Evolutionary conservation across 805 yeast species (phyloP), one percentile per base, ranked within the genome.

Genomic region (Metschnikowia bowlesiae): DNA sequence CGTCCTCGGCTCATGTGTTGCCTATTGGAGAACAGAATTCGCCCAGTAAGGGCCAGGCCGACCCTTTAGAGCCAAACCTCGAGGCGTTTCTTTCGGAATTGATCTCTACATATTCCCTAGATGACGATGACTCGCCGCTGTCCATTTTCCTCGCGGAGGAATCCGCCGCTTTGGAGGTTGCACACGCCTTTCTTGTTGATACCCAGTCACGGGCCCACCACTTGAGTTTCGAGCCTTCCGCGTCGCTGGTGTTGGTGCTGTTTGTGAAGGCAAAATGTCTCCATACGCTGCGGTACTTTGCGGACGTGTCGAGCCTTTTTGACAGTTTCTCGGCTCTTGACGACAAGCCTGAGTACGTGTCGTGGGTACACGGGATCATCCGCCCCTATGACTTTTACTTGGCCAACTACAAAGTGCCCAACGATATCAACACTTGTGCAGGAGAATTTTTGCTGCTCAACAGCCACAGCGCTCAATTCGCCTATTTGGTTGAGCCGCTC

Each of bases 361-460:
- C 47, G 9, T 71, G 75, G 75, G 53, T 52, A 31, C 22, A 50
- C 7, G 73, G 71, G 1, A n/a, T 62, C 2, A 47, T 66, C 14
- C 29, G 42, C 28, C 74, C 74, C 0, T 71, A 56, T 53, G 47
- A 50, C 22, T 66, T 66, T 53, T 71, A 61, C 51, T 62, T 68
- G 64, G 59, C 53, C 16, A 61, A 60, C 46, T 64, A 61, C 47
- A 71, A 62, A 1, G 29, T 39, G 6, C 51, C 54, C 8, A 38
- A 47, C 26, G 49, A 55, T 11, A n/a, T 18, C 9, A 36, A 28
- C 26, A 33, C 36, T 6, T 46, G 50, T 2, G 51, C 44, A 3
- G 30, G 34, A 28, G 55, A 58, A 1, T 62, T 58, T 39, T 45
- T 60, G 4, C 46, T 44, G 8, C 30, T 62, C 22, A 36, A 35